Conservation (phyloP, 352 stramenopile species). For the Phytophthora kernoviae region DNA sequence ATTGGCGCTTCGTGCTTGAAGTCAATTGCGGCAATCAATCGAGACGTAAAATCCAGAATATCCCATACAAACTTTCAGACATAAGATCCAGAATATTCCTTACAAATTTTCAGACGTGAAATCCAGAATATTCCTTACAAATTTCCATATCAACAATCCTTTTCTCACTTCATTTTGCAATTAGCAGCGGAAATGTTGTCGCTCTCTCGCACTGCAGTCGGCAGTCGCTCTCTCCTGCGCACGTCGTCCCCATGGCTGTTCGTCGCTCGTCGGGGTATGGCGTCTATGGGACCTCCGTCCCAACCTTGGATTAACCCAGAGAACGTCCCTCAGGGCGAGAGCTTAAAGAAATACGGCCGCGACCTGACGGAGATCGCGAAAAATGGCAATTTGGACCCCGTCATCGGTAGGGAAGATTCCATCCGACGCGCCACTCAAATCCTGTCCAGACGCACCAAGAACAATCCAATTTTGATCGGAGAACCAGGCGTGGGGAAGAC, state of each 20-base stretch:
- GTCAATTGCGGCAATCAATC: too few relatives aligned
- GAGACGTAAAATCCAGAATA: neutral
- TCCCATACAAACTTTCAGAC: neutral
- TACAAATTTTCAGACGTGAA: neutral
- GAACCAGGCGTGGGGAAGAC: slow-evolving; percentile 97
- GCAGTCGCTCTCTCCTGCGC: slow-evolving; percentile 9
- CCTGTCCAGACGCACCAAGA: slow-evolving; percentile 96
- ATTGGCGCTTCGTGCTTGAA: too few relatives aligned
- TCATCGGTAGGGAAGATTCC: slow-evolving; percentile 95
- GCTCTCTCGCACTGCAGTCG: slow-evolving; percentile 12
- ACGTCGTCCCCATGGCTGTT: slow-evolving; percentile 1
- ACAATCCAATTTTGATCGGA: slow-evolving; percentile 98
- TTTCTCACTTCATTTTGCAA: too few relatives aligned
- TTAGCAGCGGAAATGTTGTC: too few relatives aligned
- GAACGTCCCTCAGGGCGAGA: slow-evolving; percentile 82
- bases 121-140: neutral
- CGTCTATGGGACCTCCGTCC: slow-evolving; percentile 28
- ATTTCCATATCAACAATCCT: neutral
- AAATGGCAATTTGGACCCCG: slow-evolving; percentile 88
- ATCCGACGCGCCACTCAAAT: slow-evolving; percentile 97
- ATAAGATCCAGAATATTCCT: neutral
- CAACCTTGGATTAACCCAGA: slow-evolving; percentile 79
- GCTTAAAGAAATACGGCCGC: slow-evolving; percentile 74
- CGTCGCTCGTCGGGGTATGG: slow-evolving; percentile 6
- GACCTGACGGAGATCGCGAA: slow-evolving; percentile 77